Evolutionary conservation across 176 grass and related monocot genomes (phyloP), one percentile per base, ranked within the genome.

Genomic region (Avena sativa): DNA sequence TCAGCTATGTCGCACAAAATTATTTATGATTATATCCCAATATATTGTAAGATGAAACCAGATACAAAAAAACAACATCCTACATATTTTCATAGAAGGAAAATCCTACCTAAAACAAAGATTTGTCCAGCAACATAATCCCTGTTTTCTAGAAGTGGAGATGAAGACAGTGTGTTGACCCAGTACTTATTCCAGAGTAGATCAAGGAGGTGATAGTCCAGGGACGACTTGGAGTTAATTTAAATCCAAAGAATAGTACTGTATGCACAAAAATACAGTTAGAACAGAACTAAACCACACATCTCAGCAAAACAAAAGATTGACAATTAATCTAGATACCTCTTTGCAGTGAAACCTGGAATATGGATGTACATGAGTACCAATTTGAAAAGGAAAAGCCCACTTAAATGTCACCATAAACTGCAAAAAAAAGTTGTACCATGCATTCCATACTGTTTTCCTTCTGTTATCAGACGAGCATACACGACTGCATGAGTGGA

Each of bases 161-260:
- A 99, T 55, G 97, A 99, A 46, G 97, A 99, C 4, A 99, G 82
- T 28, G 94, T 99, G 61, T 99, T 99, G 12, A 99, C 97, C 97
- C 97, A 99, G 48, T 99, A 99, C 83, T 99, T 99, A 47, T 99
- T 99, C 97, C 97, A 99, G 11, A 99, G 93, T 40, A 99, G 87
- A 93, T 99, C 97, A 85, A 99, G 88, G 19, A 96, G 90, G 77
- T 94, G 97, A 9, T 89, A 94, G 60, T 99, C 97, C 61, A 99
- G 60, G 30, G 94, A 90, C 57, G 92, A 99, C 87, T 99, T 99
- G 92, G 97, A 99, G 68, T 99, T 40, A 99, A 74, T 94, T 99
- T 87, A 99, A 97, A 81, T 99, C 97, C 86, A 99, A 84, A 58
- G 97, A 56, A 90, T 99, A 99, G 86, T 99, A 99, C 97, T 99